Base-by-base conservation (phyloP, 106 monocot genomes). In the Phalaenopsis equestris region DNA sequence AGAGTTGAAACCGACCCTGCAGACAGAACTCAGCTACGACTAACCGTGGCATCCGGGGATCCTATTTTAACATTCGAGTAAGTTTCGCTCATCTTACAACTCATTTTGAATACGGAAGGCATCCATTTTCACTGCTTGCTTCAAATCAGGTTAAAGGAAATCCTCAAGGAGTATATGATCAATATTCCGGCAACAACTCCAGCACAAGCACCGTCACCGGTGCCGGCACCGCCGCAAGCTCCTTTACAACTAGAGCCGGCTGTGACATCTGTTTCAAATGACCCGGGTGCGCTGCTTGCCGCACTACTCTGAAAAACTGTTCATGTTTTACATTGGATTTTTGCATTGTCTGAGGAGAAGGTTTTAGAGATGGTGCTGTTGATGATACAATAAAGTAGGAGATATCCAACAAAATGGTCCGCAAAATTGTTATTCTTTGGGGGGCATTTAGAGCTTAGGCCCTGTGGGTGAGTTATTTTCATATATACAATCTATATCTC, bases 1-100 rank as follows among this genome's bases (percentile, higher is more conserved):
- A 90, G 98, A 86, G 88, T 99, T 77, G 98, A 99, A 82, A 99
- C 98, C 1, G 98, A 99, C 82, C 94, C 98, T 41, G 80, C 94
- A 55, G 98, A 99, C 72, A 88, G 98, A 90, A 95, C 94, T 45
- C 98, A 99, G 84, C 90, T 99, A 21, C 90, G 98, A 73, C 76
- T 99, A 77, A 99, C 98, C 41, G 75, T 99, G 64, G 91, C 91
- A 6, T 95, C 94, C 1, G 91, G 89, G 36, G 94, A 94, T 81
- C 94, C 92, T 42, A 77, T 81, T 38, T 84, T 99, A 80, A 99
- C 98, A 76, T 91, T 93, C 41, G 98, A 99, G 98, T 99, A 87
- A 82, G 89, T 78, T 39, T 78, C 7, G 43, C 30, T 43, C 74
- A 42, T 43, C 24, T 75, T 46, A 68, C 1, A 21, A 72, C 41